These are phyloP conservation scores for Lactarius trivialis DNA, from an alignment of 768 basidiomycete genomes.

Conservation along the genomic window DNA sequence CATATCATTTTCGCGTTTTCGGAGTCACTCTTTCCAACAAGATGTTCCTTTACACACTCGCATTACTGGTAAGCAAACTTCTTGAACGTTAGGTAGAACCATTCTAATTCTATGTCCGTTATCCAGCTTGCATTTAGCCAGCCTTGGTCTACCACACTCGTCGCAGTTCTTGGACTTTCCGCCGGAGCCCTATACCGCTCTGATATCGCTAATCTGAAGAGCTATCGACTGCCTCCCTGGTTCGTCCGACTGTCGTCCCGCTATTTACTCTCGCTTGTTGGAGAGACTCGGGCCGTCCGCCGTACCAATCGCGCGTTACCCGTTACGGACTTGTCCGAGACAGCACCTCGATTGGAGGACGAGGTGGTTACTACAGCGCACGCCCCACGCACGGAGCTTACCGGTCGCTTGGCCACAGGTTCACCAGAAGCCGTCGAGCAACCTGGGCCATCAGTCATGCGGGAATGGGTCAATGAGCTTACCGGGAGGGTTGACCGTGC, in stretches of 20 bases:
- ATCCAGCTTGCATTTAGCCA: conserved; percentile 62
- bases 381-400: conserved; percentile 26
- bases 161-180: conserved; percentile 58
- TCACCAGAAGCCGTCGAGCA: conserved; percentile 6
- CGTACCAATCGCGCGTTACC: conserved; percentile 16
- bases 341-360: conserved; percentile 36
- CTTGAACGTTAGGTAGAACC: background rate
- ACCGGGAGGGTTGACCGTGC: conserved; percentile 56
- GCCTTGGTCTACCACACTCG: conserved; percentile 57
- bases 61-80: conserved; percentile 50
- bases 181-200: conserved; percentile 78
- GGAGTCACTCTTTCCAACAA: conserved; percentile 74
- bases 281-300: conserved; percentile 67
- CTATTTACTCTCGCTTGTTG: conserved; percentile 62
- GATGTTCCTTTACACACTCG: conserved; percentile 62
- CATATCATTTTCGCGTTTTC: conserved; percentile 72
- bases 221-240: conserved; percentile 65
- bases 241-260: conserved; percentile 49
- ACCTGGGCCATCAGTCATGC: conserved; percentile 44
- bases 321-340: conserved; percentile 1
- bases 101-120: background rate
- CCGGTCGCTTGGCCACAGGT: conserved; percentile 19
- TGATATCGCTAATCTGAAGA: conserved; percentile 70
- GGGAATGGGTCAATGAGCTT: conserved; percentile 76
- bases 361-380: conserved; percentile 62